Evolutionary conservation across 805 yeast genomes (phyloP).

Genomic region (Wickerhamiella spandovensis): DNA sequence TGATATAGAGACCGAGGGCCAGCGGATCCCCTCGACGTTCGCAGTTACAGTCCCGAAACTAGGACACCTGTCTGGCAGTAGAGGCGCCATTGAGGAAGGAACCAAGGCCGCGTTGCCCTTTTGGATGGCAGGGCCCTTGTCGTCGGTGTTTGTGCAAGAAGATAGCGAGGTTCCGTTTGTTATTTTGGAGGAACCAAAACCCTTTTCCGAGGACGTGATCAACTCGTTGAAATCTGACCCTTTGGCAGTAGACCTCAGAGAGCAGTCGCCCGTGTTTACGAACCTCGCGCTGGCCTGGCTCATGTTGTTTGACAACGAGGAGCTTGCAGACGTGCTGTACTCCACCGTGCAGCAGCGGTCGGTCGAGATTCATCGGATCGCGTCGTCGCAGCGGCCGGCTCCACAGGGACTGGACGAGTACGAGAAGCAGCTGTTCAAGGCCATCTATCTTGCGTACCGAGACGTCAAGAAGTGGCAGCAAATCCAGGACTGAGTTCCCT

Average conservation of each 20-base stretch:
- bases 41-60: conserved; percentile 68
- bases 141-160: conserved; percentile 32
- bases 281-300: conserved; percentile 68
- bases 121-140: conserved; percentile 77
- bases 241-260: conserved; percentile 48
- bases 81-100: conserved; percentile 6
- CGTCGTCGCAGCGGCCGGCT: conserved; percentile 34
- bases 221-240: conserved; percentile 76
- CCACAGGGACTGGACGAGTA: conserved; percentile 34
- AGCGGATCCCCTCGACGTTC: conserved; percentile 66
- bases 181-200: conserved; percentile 58
- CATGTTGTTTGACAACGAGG: conserved; percentile 50
- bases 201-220: conserved; percentile 47
- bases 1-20: conserved; percentile 27
- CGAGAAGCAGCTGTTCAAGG: conserved; percentile 17
- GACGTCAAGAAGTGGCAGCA: conserved; percentile 32
- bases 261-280: conserved; percentile 55
- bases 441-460: conserved; percentile 22
- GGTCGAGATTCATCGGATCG: conserved; percentile 57
- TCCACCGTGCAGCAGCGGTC: conserved; percentile 52
- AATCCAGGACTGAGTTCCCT: not conserved
- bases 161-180: conserved; percentile 37
- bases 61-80: conserved; percentile 66
- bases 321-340: conserved; percentile 36
- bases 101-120: conserved; percentile 54